A percentile compares a stretch with the other conserved stretches of the same genome.
These are phyloP conservation scores for Miscanthus lutarioriparius DNA, from an alignment of 176 grass and related monocot genomes.

Conservation along the genomic window DNA sequence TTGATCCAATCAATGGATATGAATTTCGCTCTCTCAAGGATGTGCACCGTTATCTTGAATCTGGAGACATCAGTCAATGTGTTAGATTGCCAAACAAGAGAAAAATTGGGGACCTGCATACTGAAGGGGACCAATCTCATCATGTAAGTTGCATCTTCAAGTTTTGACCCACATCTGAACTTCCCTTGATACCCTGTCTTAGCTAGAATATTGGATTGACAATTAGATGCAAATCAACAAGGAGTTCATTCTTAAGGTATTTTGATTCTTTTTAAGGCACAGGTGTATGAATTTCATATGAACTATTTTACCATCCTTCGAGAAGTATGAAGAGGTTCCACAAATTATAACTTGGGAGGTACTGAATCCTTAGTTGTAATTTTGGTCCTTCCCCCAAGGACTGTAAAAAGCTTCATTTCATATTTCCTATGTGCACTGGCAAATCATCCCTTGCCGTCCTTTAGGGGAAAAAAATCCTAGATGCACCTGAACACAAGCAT, in stretches of 20 bases:
- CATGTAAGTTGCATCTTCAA: slow-evolving; percentile 46
- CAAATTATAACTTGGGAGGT: not conserved
- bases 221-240: slow-evolving; percentile 1
- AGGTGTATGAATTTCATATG: not conserved
- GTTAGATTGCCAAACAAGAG: slow-evolving; percentile 47
- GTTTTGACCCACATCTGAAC: slow-evolving; percentile 4
- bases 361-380: not conserved
- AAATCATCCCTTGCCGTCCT: not conserved
- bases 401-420: not conserved
- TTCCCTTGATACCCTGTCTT: not conserved
- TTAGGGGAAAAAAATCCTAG: not conserved
- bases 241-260: not conserved
- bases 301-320: not conserved
- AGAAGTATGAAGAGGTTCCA: not conserved
- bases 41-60: slow-evolving; percentile 51
- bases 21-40: slow-evolving; percentile 64
- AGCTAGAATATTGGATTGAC: slow-evolving; percentile 11
- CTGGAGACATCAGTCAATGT: slow-evolving; percentile 45
- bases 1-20: slow-evolving; percentile 64
- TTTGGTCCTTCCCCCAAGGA: not conserved
- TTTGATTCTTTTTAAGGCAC: not conserved
- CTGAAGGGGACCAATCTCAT: slow-evolving; percentile 32
- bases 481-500: not conserved
- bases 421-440: not conserved
- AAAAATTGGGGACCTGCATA: slow-evolving; percentile 33